Evolutionary conservation across 495 filamentous ascomycete genomes (phyloP).

Genomic region (Staphylotrichum tortipilum): DNA sequence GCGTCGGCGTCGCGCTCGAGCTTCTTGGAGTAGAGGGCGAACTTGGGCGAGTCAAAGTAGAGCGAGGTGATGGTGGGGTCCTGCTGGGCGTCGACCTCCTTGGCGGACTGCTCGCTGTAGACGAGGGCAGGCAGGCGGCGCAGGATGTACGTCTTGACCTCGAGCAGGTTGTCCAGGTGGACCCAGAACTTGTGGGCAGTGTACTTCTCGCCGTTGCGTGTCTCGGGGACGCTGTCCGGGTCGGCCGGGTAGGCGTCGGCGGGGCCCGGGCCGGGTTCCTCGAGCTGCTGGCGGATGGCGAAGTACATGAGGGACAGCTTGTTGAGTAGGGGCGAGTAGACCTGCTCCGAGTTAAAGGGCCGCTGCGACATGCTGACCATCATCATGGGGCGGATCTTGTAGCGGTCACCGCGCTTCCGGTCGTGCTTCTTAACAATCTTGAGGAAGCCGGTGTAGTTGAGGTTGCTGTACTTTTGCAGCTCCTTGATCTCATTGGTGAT

Average conservation of each 20-base stretch:
- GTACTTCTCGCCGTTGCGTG: constrained; percentile 57
- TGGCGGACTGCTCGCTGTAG: constrained; percentile 79
- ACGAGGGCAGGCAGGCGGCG: constrained; percentile 83
- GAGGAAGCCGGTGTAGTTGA: constrained; percentile 95
- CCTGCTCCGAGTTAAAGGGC: constrained; percentile 86
- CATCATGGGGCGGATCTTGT: constrained; percentile 82
- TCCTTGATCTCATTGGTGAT: constrained; percentile 89
- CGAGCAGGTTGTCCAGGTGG: constrained; percentile 85
- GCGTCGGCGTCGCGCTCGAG: constrained; percentile 68
- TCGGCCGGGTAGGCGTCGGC: constrained; percentile 25
- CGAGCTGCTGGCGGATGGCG: constrained; percentile 75
- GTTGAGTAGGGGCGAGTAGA: constrained; percentile 82
- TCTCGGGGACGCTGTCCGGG: constrained; percentile 32
- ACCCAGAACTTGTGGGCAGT: constrained; percentile 98
- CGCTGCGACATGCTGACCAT: constrained; percentile 77
- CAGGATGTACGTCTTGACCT: constrained; percentile 91
- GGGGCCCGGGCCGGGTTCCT: constrained; percentile 30
- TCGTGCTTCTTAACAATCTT: constrained; percentile 99
- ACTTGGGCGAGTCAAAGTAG: constrained; percentile 85
- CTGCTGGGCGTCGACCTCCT: constrained; percentile 61
- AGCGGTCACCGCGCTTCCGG: constrained; percentile 67
- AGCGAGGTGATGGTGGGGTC: constrained; percentile 91
- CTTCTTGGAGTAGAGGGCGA: constrained; percentile 78
- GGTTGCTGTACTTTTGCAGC: constrained; percentile 85
- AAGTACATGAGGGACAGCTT: constrained; percentile 92